Conservation (phyloP, 345 rosid species). For the Clausena lansium region DNA sequence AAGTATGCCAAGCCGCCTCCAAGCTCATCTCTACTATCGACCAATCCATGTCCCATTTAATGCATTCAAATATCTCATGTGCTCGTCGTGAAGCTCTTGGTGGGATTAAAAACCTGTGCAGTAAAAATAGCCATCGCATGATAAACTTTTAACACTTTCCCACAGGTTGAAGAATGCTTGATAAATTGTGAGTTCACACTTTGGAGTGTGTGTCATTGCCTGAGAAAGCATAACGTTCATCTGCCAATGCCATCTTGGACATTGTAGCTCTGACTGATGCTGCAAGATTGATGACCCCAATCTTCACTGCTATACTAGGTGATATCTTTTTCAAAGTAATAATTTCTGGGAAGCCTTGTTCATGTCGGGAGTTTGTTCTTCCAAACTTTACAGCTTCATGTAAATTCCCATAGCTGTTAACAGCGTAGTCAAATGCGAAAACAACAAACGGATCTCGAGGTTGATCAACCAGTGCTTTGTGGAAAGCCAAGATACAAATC, state of each 20-base stretch:
- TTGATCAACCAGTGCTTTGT: slow-evolving; percentile 53
- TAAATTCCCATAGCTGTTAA: slow-evolving; percentile 39
- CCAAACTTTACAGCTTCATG: slow-evolving; percentile 49
- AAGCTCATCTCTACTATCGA: no score
- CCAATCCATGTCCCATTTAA: no score
- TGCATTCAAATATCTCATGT: no score
- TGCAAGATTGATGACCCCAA: slow-evolving; percentile 48
- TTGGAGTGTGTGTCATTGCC: no score
- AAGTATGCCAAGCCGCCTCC: no score
- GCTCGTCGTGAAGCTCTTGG: no score
- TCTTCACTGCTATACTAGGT: slow-evolving; percentile 17
- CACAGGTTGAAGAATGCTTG: no score
- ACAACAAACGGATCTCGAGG: slow-evolving; percentile 53
- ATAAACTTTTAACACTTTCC: no score
- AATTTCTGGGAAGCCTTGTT: slow-evolving; percentile 41
- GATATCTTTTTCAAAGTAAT: neutral
- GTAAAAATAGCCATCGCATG: no score
- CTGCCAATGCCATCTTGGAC: slow-evolving; percentile 26
- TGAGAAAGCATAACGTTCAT: slow-evolving; percentile 35
- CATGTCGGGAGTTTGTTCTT: slow-evolving; percentile 38
- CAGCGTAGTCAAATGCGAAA: slow-evolving; percentile 42
- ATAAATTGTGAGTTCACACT: no score
- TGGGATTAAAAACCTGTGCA: no score
- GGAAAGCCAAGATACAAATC: slow-evolving; percentile 68
- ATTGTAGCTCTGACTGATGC: slow-evolving; percentile 30